Base-by-base conservation (phyloP, 2,329 filamentous ascomycete genomes). In the Fusarium equiseti region DNA sequence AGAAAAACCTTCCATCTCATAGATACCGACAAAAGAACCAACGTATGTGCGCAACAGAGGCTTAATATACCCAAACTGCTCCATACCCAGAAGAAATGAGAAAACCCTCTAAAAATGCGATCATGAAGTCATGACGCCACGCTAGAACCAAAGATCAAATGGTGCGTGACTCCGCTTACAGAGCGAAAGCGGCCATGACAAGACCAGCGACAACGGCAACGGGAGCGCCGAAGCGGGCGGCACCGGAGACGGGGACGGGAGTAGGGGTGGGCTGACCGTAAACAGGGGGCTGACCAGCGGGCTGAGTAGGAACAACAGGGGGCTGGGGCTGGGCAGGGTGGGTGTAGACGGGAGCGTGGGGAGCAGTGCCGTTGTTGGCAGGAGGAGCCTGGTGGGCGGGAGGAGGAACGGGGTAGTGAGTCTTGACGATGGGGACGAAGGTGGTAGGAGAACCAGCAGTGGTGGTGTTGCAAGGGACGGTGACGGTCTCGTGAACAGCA, bases 101-200 rank as follows among this genome's bases (percentile, higher is more conserved):
- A 66, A 66, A 75, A 73, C 74, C 74, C 74, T 76, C 74, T 76
- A 76, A 73, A 73, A 35, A 76, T 76, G 74, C 70, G 73, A 73
- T 76, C 74, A 76, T 76, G 73, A 70, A 58, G 65, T 76, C 74
- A 76, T 74, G 72, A 73, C 74, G 66, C 68, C 72, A 71, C 55
- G 63, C 68, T 73, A 55, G 72, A 75, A 72, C 63, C 67, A 63
- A 70, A 71, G 44, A 75, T 59, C 54, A 70, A 58, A 59, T 59
- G 48, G 55, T 50, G 43, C 46, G 61, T 56, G 58, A 53, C 63
- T 53, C 59, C 59, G 56, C 75, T 83, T 82, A 86, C 77, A 85
- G 77, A 74, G 81, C 83, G 53, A 85, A 67, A 67, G 80, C 68
- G 65, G 82, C 83, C 66, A 82, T 76, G 66, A 80, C 79, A 27